Evolutionary conservation across 2,329 filamentous ascomycete genomes (phyloP).

Genomic region (Ploettnerulaceae sp.): DNA sequence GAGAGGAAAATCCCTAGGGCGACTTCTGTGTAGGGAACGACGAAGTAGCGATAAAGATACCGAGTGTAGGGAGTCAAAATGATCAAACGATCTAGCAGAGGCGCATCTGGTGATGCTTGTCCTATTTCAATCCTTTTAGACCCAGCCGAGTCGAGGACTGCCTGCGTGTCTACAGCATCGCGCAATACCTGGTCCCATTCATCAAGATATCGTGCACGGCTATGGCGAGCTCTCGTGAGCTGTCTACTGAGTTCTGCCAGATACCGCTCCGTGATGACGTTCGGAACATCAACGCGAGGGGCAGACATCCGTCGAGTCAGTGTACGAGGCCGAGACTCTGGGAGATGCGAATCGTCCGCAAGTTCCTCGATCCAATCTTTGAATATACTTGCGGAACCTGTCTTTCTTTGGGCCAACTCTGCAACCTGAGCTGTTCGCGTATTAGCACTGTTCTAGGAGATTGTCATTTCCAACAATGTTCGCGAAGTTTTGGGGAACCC

Average conservation of each 20-base stretch:
- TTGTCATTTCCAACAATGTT: too few species aligned
- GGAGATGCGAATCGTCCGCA: conserved; percentile 66
- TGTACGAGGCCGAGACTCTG: conserved; percentile 52
- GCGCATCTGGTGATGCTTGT: conserved; percentile 49
- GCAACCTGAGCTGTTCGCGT: conserved; percentile 55
- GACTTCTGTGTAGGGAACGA: conserved; percentile 65
- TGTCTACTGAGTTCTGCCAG: conserved; percentile 83
- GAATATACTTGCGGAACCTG: conserved; percentile 68
- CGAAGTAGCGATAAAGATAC: conserved; percentile 69
- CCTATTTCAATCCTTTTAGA: conserved; percentile 78
- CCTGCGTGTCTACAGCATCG: conserved; percentile 69
- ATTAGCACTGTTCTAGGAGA: background rate
- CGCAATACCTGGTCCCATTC: conserved; percentile 81
- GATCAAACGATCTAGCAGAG: conserved; percentile 49
- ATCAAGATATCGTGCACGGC: conserved; percentile 73
- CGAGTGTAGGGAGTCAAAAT: conserved; percentile 77
- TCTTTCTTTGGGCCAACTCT: conserved; percentile 76
- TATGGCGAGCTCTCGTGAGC: conserved; percentile 75
- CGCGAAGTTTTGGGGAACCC: too few species aligned
- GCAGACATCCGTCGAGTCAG: conserved; percentile 39
- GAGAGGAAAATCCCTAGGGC: conserved; percentile 62
- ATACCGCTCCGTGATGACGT: conserved; percentile 88
- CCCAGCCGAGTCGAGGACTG: conserved; percentile 75
- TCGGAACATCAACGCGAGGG: conserved; percentile 54
- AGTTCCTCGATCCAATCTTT: conserved; percentile 96